Evolutionary conservation across 306 rosid genomes (phyloP), one percentile per base, ranked within the genome.

Genomic region (Dalbergia cochinchinensis): DNA sequence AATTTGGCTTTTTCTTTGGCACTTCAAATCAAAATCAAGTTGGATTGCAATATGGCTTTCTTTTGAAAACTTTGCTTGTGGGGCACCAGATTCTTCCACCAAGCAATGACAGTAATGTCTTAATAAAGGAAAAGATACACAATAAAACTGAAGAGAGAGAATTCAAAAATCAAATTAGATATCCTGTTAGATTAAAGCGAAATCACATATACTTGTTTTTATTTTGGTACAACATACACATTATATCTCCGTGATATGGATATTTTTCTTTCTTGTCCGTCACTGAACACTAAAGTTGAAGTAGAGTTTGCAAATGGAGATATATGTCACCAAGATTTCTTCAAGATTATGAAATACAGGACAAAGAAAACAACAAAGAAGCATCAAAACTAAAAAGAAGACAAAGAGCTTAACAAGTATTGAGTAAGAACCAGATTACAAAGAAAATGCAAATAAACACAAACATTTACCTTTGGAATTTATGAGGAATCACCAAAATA

Each of bases 21-120:
- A 11, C 39, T 73, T 87, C 85, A 73, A 83, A 65, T 82, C 85
- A 84, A 72, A 83, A 61, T 82, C 71, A 60, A 54, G 16, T 80
- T 85, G 79, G 77, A 78, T 77, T 74, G 61, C 22, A 39, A 54
- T 16, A 11, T 71, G 3, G 71, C 65, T 73, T 79, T 73, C 9
- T 4, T 47, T 78, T 72, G 45, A 72, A 73, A 13, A 48, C 26
- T 65, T n/a, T 26, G 16, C 37, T 65, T 50, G 55, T 47, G 53
- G 71, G 50, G 39, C 60, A n/a, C 22, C 44, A 78, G 73, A 41
- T 6, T 47, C 53, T 82, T 84, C 78, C 69, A 65, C 14, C 41
- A 48, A 4, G 51, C 61, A 53, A 11, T 37, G 39, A 37, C 37
- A 9, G 26, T 35, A 65, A 71, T 42, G 33, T 58, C 78, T 65